Conservation (phyloP, 2,329 filamentous ascomycete genomes). For the Cercospora nicotianae region DNA sequence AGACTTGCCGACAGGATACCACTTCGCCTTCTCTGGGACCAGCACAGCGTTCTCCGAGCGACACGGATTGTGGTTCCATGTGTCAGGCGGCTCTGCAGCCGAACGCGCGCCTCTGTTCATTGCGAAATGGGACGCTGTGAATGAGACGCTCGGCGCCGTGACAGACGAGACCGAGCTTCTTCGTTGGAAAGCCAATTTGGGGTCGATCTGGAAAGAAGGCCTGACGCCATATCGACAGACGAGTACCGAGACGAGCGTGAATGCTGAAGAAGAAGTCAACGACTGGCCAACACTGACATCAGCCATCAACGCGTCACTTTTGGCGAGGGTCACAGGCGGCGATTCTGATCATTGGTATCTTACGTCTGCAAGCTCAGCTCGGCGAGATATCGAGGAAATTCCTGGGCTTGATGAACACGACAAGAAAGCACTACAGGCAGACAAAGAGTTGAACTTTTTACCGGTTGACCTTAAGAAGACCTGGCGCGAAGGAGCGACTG, state of each 20-base stretch:
- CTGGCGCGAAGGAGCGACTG: conserved; percentile 62
- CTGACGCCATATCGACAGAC: conserved; percentile 51
- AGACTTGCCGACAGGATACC: conserved; percentile 58
- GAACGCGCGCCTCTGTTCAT: conserved; percentile 47
- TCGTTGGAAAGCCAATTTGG: conserved; percentile 57
- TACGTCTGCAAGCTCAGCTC: conserved; percentile 59
- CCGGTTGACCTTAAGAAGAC: conserved; percentile 62
- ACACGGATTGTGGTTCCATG: conserved; percentile 62
- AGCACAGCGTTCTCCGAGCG: conserved; percentile 60
- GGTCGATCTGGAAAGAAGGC: conserved; percentile 56
- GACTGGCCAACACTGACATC: conserved; percentile 58
- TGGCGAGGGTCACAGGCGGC: conserved; percentile 53
- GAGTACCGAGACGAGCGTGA: conserved; percentile 32
- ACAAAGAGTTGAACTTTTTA: conserved; percentile 54
- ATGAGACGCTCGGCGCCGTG: conserved; percentile 49
- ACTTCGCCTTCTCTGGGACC: conserved; percentile 62
- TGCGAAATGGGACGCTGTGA: conserved; percentile 56
- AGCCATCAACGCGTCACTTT: conserved; percentile 48
- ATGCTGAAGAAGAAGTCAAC: conserved; percentile 41
- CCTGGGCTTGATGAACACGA: conserved; percentile 51
- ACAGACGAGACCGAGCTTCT: conserved; percentile 46
- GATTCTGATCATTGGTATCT: conserved; percentile 55
- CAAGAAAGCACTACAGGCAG: conserved; percentile 39
- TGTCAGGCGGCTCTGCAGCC: conserved; percentile 34
- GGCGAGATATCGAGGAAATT: conserved; percentile 59